phyloP scores from a whole-genome alignment of 1,284 basidiomycete species.

The Moniliophthora roreri region DNA sequence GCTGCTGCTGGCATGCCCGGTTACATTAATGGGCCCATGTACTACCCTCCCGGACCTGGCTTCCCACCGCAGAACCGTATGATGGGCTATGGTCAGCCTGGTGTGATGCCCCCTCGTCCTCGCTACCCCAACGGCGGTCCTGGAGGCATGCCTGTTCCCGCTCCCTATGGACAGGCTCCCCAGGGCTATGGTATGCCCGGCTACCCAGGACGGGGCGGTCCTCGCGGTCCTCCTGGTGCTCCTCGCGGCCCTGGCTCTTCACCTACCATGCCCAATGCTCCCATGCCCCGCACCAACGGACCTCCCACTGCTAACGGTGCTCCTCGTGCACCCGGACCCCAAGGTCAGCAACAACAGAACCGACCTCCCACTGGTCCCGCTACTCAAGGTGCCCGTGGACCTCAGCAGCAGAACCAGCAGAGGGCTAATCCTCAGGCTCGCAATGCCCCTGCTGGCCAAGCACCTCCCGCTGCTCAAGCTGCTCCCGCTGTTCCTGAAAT shows the following conservation, averaged over 20 bases:
- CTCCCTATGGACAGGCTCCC: constrained; percentile 68
- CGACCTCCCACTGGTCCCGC: constrained; percentile 41
- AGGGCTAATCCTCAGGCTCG: constrained; percentile 36
- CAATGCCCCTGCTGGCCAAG: constrained; percentile 31
- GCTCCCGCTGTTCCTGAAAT: constrained; percentile 46
- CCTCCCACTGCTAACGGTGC: constrained; percentile 52
- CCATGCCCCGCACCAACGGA: constrained; percentile 56
- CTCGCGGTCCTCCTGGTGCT: constrained; percentile 47
- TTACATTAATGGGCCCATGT: constrained; percentile 85
- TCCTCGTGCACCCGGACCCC: constrained; percentile 45
- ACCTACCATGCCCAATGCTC: constrained; percentile 59
- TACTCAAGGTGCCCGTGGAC: constrained; percentile 30
- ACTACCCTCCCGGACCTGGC: constrained; percentile 84
- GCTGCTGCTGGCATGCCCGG: constrained; percentile 82
- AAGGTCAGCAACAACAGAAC: constrained; percentile 19
- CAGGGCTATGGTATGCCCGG: constrained; percentile 69
- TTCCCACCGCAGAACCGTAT: constrained; percentile 82
- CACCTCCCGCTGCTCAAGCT: constrained; percentile 32
- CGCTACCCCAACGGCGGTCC: constrained; percentile 75
- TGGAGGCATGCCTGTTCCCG: constrained; percentile 72
- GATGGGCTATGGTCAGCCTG: constrained; percentile 81
- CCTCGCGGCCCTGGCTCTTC: constrained; percentile 56
- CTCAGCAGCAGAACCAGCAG: constrained; percentile 25
- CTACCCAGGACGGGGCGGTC: constrained; percentile 54
- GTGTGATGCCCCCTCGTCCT: constrained; percentile 86